phyloP scores from a whole-genome alignment of 1,284 basidiomycete genomes.

The Pterulicium gracile region DNA sequence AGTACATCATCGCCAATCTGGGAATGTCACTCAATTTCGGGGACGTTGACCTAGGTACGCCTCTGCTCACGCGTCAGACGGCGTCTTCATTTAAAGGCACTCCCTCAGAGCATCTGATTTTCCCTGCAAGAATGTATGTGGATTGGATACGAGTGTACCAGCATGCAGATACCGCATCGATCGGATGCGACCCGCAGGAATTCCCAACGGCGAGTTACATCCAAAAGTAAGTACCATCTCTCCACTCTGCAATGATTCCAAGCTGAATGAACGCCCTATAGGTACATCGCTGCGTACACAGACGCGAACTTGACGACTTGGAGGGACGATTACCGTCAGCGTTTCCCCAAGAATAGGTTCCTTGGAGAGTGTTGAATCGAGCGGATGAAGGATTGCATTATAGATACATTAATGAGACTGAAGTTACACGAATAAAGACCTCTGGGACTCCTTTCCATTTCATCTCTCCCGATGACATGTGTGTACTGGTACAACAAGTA shows the following conservation, averaged over 20 bases:
- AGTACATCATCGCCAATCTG: slow-evolving; percentile 75
- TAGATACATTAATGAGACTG: not conserved
- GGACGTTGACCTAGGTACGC: slow-evolving; percentile 48
- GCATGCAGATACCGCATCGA: slow-evolving; percentile 49
- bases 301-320: slow-evolving; percentile 52
- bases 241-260: slow-evolving; percentile 9
- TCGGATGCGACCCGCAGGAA: slow-evolving; percentile 74
- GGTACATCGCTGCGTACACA: slow-evolving; percentile 40
- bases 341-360: slow-evolving; percentile 49
- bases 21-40: slow-evolving; percentile 79
- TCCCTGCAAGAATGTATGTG: slow-evolving; percentile 47
- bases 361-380: slow-evolving; percentile 40
- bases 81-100: not conserved
- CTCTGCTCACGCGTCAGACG: slow-evolving; percentile 34
- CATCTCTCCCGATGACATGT: not conserved
- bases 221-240: slow-evolving; percentile 35
- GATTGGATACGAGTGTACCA: slow-evolving; percentile 86
- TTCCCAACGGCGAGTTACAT: slow-evolving; percentile 76
- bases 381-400: no score
- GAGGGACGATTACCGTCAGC: slow-evolving; percentile 45
- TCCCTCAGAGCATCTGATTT: not conserved
- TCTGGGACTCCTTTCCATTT: not conserved
- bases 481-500: slow-evolving; percentile 6
- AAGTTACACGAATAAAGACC: not conserved
- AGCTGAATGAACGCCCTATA: no score